Evolutionary conservation across 345 rosid genomes (phyloP).

Genomic region (rapeseed (Brassica napus)): DNA sequence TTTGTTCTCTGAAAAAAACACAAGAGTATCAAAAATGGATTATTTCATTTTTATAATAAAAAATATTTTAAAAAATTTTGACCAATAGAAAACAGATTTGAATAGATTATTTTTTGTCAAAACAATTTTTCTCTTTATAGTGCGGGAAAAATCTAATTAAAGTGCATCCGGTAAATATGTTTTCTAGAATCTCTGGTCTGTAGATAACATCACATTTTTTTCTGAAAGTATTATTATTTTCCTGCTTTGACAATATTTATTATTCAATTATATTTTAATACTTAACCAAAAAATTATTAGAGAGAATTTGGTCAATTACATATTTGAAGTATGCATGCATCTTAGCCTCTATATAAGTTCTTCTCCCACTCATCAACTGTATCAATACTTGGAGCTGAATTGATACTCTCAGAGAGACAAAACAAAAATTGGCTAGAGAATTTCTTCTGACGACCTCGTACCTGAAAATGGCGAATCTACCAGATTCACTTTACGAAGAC

Average conservation of each 20-base stretch:
- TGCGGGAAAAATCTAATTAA: no score
- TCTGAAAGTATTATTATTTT: slow-evolving; percentile 6
- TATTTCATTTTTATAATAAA: no score
- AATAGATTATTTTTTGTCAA: no score
- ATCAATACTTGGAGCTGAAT: slow-evolving; percentile 8
- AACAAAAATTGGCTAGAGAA: not conserved
- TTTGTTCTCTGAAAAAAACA: no score
- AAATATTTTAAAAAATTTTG: no score
- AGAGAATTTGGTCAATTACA: not conserved
- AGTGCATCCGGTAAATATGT: no score
- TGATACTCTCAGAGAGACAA: no score
- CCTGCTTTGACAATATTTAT: not conserved
- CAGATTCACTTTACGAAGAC: slow-evolving; percentile 32
- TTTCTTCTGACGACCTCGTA: not conserved
- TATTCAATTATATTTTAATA: not conserved
- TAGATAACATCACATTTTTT: not conserved
- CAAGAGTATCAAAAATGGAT: no score
- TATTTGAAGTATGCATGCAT: slow-evolving; percentile 13
- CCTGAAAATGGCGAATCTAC: slow-evolving; percentile 23
- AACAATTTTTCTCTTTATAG: no score
- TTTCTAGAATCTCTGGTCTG: no score
- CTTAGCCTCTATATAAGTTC: slow-evolving; percentile 21
- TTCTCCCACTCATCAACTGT: slow-evolving; percentile 11
- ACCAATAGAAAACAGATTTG: no score
- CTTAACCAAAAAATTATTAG: not conserved